phyloP scores from a whole-genome alignment of 148 eudicot species.

The Dysphania ambrosioides region DNA sequence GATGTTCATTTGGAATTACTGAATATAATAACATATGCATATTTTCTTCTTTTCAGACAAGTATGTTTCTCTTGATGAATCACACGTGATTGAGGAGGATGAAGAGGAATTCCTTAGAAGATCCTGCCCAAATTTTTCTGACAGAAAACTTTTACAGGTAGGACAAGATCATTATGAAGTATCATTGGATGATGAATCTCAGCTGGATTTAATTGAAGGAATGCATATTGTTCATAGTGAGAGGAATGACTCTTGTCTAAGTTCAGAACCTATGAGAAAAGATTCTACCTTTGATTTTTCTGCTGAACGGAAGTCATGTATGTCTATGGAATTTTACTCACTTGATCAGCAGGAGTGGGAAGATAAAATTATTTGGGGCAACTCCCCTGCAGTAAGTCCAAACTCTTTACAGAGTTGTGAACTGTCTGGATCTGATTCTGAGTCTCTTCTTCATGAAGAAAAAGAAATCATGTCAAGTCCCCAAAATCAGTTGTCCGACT shows the following conservation, averaged over 20 bases:
- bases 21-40: not conserved
- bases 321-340: constrained; percentile 55
- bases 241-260: constrained; percentile 50
- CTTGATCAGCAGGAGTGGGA: constrained; percentile 98
- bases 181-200: constrained; percentile 35
- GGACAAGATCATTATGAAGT: constrained; percentile 34
- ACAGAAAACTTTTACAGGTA: constrained; percentile 31
- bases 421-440: constrained; percentile 65
- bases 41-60: constrained; percentile 46
- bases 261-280: constrained; percentile 64
- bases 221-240: constrained; percentile 27
- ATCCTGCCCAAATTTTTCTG: constrained; percentile 40
- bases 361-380: constrained; percentile 76
- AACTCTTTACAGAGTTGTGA: constrained; percentile 59
- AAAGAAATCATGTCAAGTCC: constrained; percentile 31
- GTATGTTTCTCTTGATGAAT: constrained; percentile 48
- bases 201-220: constrained; percentile 32
- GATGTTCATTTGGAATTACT: constrained; percentile 14
- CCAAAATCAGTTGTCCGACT: constrained; percentile 19
- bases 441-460: constrained; percentile 32
- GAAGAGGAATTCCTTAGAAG: constrained; percentile 67
- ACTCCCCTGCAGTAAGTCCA: constrained; percentile 52
- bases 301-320: constrained; percentile 36
- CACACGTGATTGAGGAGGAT: constrained; percentile 70
- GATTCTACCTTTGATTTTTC: constrained; percentile 33